Percentiles rank a stretch among this genome's conserved stretches.
Evolutionary conservation across 2,329 filamentous ascomycete genomes (phyloP).

Genomic region (Fusarium sacchari): DNA sequence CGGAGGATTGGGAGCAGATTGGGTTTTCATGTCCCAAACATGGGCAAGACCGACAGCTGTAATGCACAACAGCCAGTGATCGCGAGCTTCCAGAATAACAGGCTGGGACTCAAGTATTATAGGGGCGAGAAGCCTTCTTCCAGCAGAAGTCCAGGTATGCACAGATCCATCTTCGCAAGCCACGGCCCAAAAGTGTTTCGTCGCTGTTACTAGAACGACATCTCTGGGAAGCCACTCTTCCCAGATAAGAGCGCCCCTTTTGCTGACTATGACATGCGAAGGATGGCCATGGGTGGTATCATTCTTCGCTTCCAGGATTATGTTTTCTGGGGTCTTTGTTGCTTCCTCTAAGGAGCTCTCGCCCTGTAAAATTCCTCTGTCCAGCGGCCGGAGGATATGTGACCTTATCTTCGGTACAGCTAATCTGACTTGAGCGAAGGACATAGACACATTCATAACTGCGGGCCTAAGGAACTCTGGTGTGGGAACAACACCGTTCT

Average conservation of each 20-base stretch:
- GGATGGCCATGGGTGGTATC: slow-evolving; percentile 82
- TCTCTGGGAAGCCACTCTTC: slow-evolving; percentile 90
- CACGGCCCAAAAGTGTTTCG: slow-evolving; percentile 89
- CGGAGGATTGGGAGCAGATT: slow-evolving; percentile 87
- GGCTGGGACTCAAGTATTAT: slow-evolving; percentile 91
- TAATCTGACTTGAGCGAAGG: slow-evolving; percentile 83
- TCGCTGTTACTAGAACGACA: slow-evolving; percentile 90
- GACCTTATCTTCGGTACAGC: slow-evolving; percentile 88
- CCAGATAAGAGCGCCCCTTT: slow-evolving; percentile 85
- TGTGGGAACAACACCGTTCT: slow-evolving; percentile 71
- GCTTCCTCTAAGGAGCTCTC: slow-evolving; percentile 69
- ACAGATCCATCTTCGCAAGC: slow-evolving; percentile 93
- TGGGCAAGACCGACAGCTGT: slow-evolving; percentile 89
- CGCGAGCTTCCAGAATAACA: slow-evolving; percentile 90
- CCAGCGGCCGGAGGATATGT: slow-evolving; percentile 83
- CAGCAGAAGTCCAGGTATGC: slow-evolving; percentile 92
- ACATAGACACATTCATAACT: slow-evolving; percentile 82
- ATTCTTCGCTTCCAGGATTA: slow-evolving; percentile 90
- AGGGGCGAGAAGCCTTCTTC: slow-evolving; percentile 84
- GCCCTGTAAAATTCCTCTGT: slow-evolving; percentile 68
- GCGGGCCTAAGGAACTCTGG: slow-evolving; percentile 90
- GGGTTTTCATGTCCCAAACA: slow-evolving; percentile 90
- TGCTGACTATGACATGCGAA: slow-evolving; percentile 82
- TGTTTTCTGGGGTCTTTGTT: slow-evolving; percentile 71
- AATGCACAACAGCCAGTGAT: slow-evolving; percentile 89